Evolutionary conservation across 768 basidiomycete genomes (phyloP).

Genomic region (Fomitopsis serialis): DNA sequence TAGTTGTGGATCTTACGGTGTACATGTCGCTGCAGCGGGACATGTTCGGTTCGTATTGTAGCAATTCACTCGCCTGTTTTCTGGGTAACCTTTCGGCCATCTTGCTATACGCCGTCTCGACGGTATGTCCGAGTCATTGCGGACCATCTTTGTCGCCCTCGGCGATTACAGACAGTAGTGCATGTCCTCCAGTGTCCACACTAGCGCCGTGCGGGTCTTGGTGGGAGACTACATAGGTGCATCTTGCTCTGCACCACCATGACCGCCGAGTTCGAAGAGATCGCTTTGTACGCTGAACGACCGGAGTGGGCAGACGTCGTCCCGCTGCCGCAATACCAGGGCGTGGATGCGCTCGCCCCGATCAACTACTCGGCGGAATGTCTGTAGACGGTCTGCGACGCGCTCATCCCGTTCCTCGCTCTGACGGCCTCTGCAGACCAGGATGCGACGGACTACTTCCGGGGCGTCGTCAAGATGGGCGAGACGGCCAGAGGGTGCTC

Average conservation of each 20-base stretch:
- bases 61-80: no score
- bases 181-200: no score
- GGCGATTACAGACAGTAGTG: no score
- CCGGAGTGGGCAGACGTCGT: conserved; percentile 77
- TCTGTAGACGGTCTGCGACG: conserved; percentile 14
- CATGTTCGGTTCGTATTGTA: no score
- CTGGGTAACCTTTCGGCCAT: no score
- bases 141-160: no score
- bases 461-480: conserved; percentile 68
- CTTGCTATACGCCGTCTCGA: no score
- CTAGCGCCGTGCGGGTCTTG: no score
- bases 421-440: conserved; percentile 51
- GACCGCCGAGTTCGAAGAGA: conserved; percentile 10
- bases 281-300: conserved; percentile 49
- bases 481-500: conserved; percentile 79
- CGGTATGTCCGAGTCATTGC: no score
- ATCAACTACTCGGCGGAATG: conserved; percentile 91
- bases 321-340: conserved; percentile 80
- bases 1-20: no score
- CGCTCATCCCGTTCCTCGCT: not conserved
- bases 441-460: conserved; percentile 90
- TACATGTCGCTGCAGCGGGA: no score
- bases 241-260: conserved; percentile 6
- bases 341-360: conserved; percentile 72
- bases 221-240: no score